Conservation (phyloP, 225 moss, liverwort and hornwort species). For the Marchantia polymorpha region DNA sequence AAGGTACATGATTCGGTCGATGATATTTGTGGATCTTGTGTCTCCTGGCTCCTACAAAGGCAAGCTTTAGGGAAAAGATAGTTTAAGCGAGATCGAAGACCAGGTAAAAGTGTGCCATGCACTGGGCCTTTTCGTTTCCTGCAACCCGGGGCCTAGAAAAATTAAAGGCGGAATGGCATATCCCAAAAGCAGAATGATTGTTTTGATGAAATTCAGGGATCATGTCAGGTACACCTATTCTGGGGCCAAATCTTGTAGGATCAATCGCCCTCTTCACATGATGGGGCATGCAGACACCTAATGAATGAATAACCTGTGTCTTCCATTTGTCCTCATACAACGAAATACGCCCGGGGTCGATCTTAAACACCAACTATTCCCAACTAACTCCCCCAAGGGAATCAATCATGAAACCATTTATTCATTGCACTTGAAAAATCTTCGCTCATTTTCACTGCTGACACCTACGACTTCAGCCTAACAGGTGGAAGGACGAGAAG, state of each 20-base stretch:
- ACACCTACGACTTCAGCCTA: not conserved
- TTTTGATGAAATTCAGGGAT: not conserved
- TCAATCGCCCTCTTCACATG: not conserved
- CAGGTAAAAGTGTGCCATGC: not conserved
- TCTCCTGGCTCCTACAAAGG: not conserved
- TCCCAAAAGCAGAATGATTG: not conserved
- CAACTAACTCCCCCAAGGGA: not conserved
- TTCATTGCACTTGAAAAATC: not conserved
- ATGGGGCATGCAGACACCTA: not conserved
- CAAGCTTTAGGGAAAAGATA: not conserved
- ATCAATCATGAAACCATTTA: too few species aligned
- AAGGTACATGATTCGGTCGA: not conserved
- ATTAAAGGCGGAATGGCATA: not conserved
- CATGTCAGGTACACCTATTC: not conserved
- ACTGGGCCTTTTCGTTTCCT: not conserved
- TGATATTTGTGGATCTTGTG: not conserved
- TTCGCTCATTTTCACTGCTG: not conserved
- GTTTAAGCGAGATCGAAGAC: not conserved
- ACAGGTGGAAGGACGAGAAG: conserved; percentile 4
- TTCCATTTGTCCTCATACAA: too few species aligned
- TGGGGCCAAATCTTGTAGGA: not conserved
- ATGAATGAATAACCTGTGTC: too few species aligned
- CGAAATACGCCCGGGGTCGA: too few species aligned
- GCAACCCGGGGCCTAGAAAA: not conserved
- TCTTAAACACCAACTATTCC: too few species aligned